Base-by-base conservation (phyloP, 2,329 filamentous ascomycete genomes). In the Bipolaris sorokiniana region DNA sequence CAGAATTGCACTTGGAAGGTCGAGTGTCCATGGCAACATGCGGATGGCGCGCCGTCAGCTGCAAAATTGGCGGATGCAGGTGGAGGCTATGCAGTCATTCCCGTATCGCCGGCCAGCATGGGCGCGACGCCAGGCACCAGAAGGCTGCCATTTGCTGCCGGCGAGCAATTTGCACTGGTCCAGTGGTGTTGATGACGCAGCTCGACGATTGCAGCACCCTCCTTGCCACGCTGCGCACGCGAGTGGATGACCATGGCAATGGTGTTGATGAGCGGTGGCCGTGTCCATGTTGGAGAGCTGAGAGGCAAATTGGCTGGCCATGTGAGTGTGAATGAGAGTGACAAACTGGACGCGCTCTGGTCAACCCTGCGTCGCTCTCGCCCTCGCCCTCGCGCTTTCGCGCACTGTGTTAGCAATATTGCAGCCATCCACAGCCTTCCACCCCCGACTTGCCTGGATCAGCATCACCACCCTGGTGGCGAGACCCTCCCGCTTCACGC, bases 1-100 rank as follows among this genome's bases (percentile, higher is more conserved):
- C 33, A 48, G 46, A 38, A 48, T 48, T 48, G 20, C 46, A 18
- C 34, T 23, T 1, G 7, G 33, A 28, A 7, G 9, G 33, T 48
- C 47, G 54, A n/a, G 16, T 57, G 34, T 22, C 11, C n/a, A 31
- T 34, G 53, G 26, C 48, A 34, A 46, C 18, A 49, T 16, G 31
- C 44, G 33, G 44, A 41, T 31, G n/a, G 54, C 40, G 41, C 41
- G 42, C 52, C 49, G 41, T 33, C 51, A 53, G 59, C 54, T 54
- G 48, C 37, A 31, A 48, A 54, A 51, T 48, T 56, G 57, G 54
- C 57, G 46, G 47, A 46, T 54, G 45, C 53, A 37, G 45, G 53
- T 31, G 53, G 67, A 60, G 63, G 68, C 67, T 62, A 65, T 69
- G 67, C 68, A 63, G 62, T 54, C 59, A 59, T 47, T 45, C 51